Evolutionary conservation across 495 filamentous ascomycete genomes (phyloP).

Genomic region (Rhizodiscina lignyota): DNA sequence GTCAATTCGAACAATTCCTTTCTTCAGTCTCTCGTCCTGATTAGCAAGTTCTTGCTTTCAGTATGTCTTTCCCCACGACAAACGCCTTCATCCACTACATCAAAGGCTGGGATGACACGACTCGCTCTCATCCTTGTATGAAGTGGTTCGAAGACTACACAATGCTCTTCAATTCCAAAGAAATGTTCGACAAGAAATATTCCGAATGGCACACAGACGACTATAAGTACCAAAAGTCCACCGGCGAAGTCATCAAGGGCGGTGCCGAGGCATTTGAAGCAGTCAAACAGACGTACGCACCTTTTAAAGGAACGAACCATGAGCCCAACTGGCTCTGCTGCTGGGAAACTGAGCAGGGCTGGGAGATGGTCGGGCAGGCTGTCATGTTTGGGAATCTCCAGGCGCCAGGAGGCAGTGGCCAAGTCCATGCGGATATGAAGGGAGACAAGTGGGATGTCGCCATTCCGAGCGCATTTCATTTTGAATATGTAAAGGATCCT

Average conservation of each 20-base stretch:
- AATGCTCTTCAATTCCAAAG: neutral
- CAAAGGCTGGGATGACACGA: neutral
- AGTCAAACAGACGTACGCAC: conserved; percentile 2
- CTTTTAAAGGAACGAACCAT: conserved; percentile 2
- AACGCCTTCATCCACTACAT: neutral
- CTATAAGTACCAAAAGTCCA: conserved; percentile 2
- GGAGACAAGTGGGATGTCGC: conserved; percentile 6
- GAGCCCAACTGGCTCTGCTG: conserved; percentile 1
- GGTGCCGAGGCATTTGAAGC: conserved; percentile 3
- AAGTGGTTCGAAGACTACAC: neutral
- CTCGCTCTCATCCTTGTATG: neutral
- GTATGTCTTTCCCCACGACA: neutral
- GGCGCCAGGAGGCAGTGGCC: neutral
- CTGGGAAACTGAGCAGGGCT: conserved; percentile 4
- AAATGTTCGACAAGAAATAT: neutral
- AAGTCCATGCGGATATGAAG: conserved; percentile 4
- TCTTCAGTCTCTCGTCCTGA: no score
- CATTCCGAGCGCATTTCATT: conserved; percentile 1
- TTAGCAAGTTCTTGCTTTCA: no score
- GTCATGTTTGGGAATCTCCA: conserved; percentile 3
- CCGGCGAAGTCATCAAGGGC: conserved; percentile 3
- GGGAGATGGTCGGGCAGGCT: conserved; percentile 4
- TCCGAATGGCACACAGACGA: neutral
- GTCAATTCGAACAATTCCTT: no score
- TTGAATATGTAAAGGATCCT: conserved; percentile 8